These are phyloP conservation scores for Curvularia eragrostidis DNA, from an alignment of 2,329 filamentous ascomycete genomes.

Conservation along the genomic window DNA sequence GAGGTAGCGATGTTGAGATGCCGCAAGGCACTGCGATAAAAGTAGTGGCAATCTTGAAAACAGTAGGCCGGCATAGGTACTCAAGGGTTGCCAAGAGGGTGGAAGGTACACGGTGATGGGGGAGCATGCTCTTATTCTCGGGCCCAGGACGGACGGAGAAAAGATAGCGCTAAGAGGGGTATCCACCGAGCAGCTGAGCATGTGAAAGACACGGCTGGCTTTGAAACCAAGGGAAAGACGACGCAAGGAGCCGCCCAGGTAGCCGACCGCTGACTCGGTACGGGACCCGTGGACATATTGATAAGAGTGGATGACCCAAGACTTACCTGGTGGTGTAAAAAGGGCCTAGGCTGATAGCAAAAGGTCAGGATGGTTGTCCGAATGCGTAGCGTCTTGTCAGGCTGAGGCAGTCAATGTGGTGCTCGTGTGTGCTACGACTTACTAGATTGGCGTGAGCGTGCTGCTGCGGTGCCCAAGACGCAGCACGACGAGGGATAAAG, in stretches of 20 bases:
- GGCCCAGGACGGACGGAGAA: conserved; percentile 44
- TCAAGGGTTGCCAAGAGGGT: conserved; percentile 27
- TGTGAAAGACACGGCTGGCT: conserved; percentile 43
- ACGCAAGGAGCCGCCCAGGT: conserved; percentile 31
- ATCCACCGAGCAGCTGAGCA: conserved; percentile 31
- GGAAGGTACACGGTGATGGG: conserved; percentile 19
- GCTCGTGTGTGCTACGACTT: conserved; percentile 27
- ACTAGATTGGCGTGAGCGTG: conserved; percentile 26
- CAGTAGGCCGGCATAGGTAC: conserved; percentile 76
- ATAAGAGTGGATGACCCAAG: conserved; percentile 38
- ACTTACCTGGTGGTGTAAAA: conserved; percentile 33
- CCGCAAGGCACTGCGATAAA: conserved; percentile 88
- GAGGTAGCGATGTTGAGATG: conserved; percentile 81
- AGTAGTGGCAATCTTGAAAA: conserved; percentile 89
- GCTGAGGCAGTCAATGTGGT: conserved; percentile 38
- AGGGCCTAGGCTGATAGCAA: conserved; percentile 25
- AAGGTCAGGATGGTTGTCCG: conserved; percentile 12
- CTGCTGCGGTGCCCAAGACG: conserved; percentile 17
- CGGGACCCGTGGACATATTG: conserved; percentile 37
- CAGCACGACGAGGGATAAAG: conserved; percentile 26
- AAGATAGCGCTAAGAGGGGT: conserved; percentile 28
- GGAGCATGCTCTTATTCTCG: conserved; percentile 38
- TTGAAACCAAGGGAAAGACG: conserved; percentile 37
- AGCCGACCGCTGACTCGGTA: conserved; percentile 44
- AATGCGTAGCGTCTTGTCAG: conserved; percentile 10